These are phyloP conservation scores for Hyphopichia fennica DNA, from an alignment of 1,139 yeast genomes.

Conservation along the genomic window DNA sequence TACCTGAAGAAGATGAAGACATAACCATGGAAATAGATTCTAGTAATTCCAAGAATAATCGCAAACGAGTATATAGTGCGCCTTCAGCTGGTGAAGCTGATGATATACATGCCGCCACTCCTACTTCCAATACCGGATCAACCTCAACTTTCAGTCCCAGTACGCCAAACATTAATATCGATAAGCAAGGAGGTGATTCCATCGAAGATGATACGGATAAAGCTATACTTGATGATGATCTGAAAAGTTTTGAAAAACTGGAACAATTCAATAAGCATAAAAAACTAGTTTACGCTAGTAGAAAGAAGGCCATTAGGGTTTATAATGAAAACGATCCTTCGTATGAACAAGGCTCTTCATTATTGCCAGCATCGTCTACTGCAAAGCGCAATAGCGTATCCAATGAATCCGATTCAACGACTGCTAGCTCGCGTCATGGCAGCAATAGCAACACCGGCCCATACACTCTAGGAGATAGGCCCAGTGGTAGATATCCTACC, in stretches of 20 bases:
- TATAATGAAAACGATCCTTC: neutral
- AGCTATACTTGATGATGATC: neutral
- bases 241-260: neutral
- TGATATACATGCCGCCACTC: neutral
- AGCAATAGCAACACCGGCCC: no score
- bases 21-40: neutral
- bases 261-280: neutral
- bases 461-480: neutral
- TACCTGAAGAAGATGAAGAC: slow-evolving; percentile 6
- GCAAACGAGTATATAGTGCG: slow-evolving; percentile 1
- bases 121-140: neutral
- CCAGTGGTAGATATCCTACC: neutral
- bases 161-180: neutral
- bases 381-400: neutral
- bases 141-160: neutral
- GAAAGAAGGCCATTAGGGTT: slow-evolving; percentile 2
- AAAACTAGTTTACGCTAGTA: neutral
- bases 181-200: neutral
- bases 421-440: neutral
- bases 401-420: neutral
- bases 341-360: neutral
- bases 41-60: neutral
- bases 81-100: neutral
- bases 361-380: neutral
- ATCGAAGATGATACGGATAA: neutral